Evolutionary conservation across 495 filamentous ascomycete species (phyloP).

Genomic region (Podospora comata): DNA sequence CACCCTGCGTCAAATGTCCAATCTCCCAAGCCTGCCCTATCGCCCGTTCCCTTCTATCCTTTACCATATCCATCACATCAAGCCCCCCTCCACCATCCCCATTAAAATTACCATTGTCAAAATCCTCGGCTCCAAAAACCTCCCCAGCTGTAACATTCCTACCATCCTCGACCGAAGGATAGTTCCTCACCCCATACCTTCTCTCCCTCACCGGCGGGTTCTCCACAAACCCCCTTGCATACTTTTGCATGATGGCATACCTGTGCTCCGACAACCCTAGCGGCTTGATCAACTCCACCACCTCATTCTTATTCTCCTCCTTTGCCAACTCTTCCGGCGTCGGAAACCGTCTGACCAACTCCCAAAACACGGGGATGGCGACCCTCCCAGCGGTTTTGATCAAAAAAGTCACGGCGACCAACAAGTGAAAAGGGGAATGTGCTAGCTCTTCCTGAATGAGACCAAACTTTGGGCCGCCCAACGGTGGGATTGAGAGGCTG

Average conservation of each 20-base stretch:
- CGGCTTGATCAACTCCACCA: conserved; percentile 62
- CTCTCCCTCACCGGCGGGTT: conserved; percentile 56
- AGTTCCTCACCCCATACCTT: conserved; percentile 66
- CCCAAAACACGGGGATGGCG: conserved; percentile 74
- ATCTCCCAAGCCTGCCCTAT: conserved; percentile 69
- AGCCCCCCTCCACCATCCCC: neutral
- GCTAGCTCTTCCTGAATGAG: conserved; percentile 80
- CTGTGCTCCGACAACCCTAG: conserved; percentile 68
- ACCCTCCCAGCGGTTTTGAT: conserved; percentile 72
- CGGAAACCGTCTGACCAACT: conserved; percentile 65
- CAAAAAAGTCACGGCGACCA: conserved; percentile 76
- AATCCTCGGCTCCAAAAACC: conserved; percentile 33
- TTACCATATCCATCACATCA: conserved; percentile 19
- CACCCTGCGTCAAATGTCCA: conserved; percentile 80
- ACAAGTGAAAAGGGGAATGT: conserved; percentile 64
- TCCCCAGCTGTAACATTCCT: conserved; percentile 53
- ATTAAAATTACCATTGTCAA: conserved; percentile 1
- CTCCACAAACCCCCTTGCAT: conserved; percentile 70
- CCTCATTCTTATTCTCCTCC: conserved; percentile 50
- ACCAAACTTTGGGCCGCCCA: conserved; percentile 62
- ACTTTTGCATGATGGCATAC: conserved; percentile 49
- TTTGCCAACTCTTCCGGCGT: conserved; percentile 61
- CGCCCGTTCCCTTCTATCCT: conserved; percentile 38
- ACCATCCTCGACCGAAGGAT: conserved; percentile 57
- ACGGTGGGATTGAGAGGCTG: conserved; percentile 67